Evolutionary conservation across 176 grass and related monocot species (phyloP).

Genomic region (Oryza brachyantha): DNA sequence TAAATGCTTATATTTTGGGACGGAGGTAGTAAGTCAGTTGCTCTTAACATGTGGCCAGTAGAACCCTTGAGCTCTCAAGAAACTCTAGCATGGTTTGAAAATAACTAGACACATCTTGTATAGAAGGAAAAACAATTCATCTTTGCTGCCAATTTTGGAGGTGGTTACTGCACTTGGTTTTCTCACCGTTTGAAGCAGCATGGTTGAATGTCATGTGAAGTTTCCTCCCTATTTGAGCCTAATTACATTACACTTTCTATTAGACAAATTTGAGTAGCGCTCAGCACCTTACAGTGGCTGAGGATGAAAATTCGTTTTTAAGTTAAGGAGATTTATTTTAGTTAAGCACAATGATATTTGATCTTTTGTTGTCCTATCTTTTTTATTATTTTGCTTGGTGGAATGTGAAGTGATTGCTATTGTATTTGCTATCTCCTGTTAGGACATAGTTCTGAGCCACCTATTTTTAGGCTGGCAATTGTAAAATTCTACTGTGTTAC

Average conservation of each 20-base stretch:
- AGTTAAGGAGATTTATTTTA: background rate
- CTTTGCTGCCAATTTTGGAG: background rate
- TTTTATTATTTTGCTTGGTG: background rate
- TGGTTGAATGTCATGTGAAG: background rate
- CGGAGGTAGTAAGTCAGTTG: background rate
- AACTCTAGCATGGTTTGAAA: background rate
- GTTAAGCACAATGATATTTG: background rate
- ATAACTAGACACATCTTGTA: background rate
- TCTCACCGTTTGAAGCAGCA: background rate
- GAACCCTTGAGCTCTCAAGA: background rate
- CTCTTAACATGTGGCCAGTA: background rate
- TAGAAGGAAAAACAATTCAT: background rate
- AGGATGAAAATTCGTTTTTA: background rate
- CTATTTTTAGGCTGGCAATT: background rate
- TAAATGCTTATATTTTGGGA: too few species aligned
- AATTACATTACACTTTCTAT: background rate
- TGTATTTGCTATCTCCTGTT: slow-evolving; percentile 4
- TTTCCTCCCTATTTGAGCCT: background rate
- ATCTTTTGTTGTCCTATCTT: background rate
- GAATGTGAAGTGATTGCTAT: background rate
- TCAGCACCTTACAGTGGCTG: background rate
- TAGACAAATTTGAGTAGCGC: background rate
- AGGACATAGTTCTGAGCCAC: background rate
- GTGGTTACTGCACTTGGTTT: slow-evolving; percentile 13
- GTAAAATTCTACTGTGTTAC: background rate